A percentile compares a stretch with the other conserved stretches of the same genome.
Conservation (phyloP, 768 basidiomycete species). For the Rhizopogon vesiculosus region DNA sequence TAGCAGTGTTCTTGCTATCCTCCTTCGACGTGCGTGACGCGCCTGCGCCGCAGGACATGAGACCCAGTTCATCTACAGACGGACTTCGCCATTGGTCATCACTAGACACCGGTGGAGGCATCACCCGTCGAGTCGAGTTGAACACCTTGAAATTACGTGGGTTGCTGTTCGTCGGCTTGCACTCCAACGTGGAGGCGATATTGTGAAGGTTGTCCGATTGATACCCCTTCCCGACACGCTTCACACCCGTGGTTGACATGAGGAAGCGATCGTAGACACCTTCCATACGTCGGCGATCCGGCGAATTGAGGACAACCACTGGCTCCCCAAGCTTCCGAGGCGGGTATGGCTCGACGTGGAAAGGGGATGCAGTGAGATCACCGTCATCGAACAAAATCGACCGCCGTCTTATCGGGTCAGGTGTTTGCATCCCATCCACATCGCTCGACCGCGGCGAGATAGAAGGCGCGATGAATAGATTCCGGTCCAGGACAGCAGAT, state of each 20-base stretch:
- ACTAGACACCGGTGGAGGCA: conserved; percentile 73
- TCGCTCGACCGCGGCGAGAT: conserved; percentile 33
- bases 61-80: conserved; percentile 65
- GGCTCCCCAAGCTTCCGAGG: conserved; percentile 35
- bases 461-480: conserved; percentile 59
- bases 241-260: conserved; percentile 78
- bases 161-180: conserved; percentile 11
- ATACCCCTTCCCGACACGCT: conserved; percentile 75
- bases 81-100: conserved; percentile 45
- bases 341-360: conserved; percentile 63
- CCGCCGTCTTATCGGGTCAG: conserved; percentile 10
- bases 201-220: conserved; percentile 58
- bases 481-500: conserved; percentile 65
- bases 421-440: conserved; percentile 21
- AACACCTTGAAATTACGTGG: conserved; percentile 24
- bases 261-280: conserved; percentile 79
- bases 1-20: conserved; percentile 41
- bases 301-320: conserved; percentile 41
- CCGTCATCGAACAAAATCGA: conserved; percentile 31
- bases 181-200: conserved; percentile 15
- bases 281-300: conserved; percentile 58
- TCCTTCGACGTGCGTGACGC: conserved; percentile 33
- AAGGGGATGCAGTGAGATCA: conserved; percentile 56
- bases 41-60: conserved; percentile 35
- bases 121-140: conserved; percentile 39